Evolutionary conservation across 805 yeast species (phyloP), one percentile per base, ranked within the genome.

Genomic region (Alloascoidea hylecoeti): DNA sequence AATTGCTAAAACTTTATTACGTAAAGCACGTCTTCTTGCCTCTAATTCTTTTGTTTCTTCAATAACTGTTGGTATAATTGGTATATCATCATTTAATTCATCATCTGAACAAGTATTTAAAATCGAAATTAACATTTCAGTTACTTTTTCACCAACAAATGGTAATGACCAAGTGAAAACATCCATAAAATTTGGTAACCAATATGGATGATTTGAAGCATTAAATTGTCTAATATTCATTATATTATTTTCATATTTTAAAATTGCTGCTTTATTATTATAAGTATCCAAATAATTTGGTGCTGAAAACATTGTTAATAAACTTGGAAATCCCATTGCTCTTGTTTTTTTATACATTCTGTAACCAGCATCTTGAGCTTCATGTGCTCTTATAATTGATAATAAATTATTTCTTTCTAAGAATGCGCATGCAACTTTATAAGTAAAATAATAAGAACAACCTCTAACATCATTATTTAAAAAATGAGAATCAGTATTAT

Each of bases 111-210:
- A 89, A 41, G 89, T 83, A 56, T 89, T 89, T 54, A 92, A 68
- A 32, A 89, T 82, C 0, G 92, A 73, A 16, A 85, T 81, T 52
- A 89, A 67, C 80, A 89, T 88, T 54, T 92, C 97, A 12, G 95
- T 83, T 39, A 88, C 82, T 52, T 92, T 84, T 55, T 89, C 96
- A 15, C 96, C 97, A 16, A 92, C 96, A 63, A 92, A 89, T 4
- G 97, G 98, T 41, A 89, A 64, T 2, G 96, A 83, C 97, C 97
- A 92, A 6, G 95, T 80, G 57, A 89, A 89, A 4, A 89, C 95
- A 56, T 92, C 96, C 94, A 88, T 85, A 50, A 88, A 84, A 55
- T 86, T 86, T 4, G 97, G 97, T 47, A 92, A 66, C 85, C 94
- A 86, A 59, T 92, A 89, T 1, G 98, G 98, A 58, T 89, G 97